A percentile compares a stretch with the other conserved stretches of the same genome.
These are phyloP conservation scores for Plasmodium sp. DNA, from an alignment of 169 alveolate genomes.

Conservation along the genomic window DNA sequence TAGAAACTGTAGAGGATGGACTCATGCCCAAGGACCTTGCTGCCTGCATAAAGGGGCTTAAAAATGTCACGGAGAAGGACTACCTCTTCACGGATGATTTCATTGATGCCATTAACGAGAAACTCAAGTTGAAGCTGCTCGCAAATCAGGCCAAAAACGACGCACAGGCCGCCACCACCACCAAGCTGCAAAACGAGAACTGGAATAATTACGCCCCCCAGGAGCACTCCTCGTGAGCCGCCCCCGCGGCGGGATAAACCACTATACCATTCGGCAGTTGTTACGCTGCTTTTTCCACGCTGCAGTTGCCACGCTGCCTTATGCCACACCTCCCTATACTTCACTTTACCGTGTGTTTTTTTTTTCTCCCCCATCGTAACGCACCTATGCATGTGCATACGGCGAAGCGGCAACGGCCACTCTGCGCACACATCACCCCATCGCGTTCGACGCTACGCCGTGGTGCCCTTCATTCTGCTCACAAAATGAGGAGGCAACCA, in stretches of 20 bases:
- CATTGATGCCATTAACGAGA: constrained; percentile 78
- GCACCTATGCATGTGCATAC: not conserved
- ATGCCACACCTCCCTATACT: not conserved
- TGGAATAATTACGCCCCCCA: constrained; percentile 83
- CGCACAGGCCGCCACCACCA: constrained; percentile 11
- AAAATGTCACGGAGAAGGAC: constrained; percentile 75
- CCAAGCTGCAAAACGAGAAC: constrained; percentile 75
- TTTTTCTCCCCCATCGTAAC: not conserved
- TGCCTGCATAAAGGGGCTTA: constrained; percentile 51
- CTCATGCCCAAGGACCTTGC: constrained; percentile 96
- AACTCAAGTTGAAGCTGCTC: constrained; percentile 69
- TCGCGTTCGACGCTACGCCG: not conserved
- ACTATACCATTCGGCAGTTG: not conserved
- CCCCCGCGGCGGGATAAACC: not conserved
- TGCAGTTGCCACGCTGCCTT: not conserved
- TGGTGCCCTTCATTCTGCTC: not conserved
- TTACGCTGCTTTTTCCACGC: no score
- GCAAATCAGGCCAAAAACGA: constrained; percentile 53
- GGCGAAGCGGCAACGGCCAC: not conserved
- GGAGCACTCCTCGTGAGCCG: constrained; percentile 75
- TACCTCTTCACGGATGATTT: constrained; percentile 76
- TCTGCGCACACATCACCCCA: not conserved
- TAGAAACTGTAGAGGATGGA: constrained; percentile 92
- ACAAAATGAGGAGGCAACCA: not conserved
- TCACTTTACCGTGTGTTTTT: not conserved